These are phyloP conservation scores for Populus simonii DNA, from an alignment of 345 rosid species.

Conservation along the genomic window DNA sequence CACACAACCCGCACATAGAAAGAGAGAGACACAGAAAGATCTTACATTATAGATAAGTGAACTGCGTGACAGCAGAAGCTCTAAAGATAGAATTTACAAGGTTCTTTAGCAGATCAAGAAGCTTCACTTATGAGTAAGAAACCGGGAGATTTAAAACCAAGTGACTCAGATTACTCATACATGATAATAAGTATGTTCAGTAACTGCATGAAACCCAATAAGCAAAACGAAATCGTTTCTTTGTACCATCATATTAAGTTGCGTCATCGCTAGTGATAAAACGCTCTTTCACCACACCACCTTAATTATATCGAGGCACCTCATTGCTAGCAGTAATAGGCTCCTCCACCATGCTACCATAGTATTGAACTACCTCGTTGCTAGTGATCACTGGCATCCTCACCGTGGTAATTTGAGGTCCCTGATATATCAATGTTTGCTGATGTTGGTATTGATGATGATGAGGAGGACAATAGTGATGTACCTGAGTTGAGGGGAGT, in stretches of 20 bases:
- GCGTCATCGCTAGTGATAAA: neutral
- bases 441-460: no score
- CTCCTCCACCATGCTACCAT: neutral
- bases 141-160: neutral
- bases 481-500: neutral
- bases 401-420: no score
- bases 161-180: neutral
- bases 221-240: neutral
- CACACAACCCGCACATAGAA: neutral
- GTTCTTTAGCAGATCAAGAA: neutral
- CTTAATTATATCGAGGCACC: neutral
- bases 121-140: neutral
- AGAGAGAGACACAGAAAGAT: neutral
- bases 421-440: no score
- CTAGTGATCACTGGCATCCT: no score
- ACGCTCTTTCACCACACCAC: neutral
- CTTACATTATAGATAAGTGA: neutral
- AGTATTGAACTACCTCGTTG: neutral
- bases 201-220: neutral
- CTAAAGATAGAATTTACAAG: neutral
- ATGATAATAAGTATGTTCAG: neutral
- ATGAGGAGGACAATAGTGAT: no score
- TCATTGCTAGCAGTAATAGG: neutral
- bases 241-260: neutral
- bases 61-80: neutral